Base-by-base conservation (phyloP, 2,329 filamentous ascomycete species). In the Septoria petroselini region DNA sequence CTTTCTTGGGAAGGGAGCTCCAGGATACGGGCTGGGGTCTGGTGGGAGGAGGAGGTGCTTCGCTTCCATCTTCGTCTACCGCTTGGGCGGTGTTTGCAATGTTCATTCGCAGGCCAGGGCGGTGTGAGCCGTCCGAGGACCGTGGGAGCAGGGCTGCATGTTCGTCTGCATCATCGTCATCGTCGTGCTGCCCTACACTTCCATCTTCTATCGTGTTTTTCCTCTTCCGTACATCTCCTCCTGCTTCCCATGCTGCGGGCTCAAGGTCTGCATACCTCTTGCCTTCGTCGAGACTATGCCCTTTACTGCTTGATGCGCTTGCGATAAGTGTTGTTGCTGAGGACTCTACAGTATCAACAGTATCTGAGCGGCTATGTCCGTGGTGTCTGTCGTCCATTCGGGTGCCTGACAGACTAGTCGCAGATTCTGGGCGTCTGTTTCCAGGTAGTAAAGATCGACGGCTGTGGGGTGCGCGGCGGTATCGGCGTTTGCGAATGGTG, bases 1-100 rank as follows among this genome's bases (percentile, higher is more conserved):
- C 76, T 68, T 90, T 94, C 50, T 80, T 77, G 0, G 90, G 90
- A 1, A 95, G 73, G 9, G 85, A 82, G 33, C 72, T 72, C 88
- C 87, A 93, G 52, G 82, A 79, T 17, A 86, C 78, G 0, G 76
- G 73, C 23, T 74, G 70, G 38, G 73, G 68, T 52, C 73, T 70
- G 4, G 53, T 29, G 7, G 48, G 34, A 11, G 47, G 38, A 4
- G 48, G 46, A 12, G 58, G 37, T 33, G 59, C 39, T 5, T 64
- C 59, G n/a, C 48, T 55, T 27, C 60, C 58, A 6, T 58, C 52
- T 1, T 37, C 42, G n/a, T 29, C 48, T 1, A 45, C 41, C 15
- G 37, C 37, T 7, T 45, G 48, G 14, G 48, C 41, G 17, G 48
- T 51, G 37, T 51, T 23, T 11, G 48, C 48, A 30, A 51, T 33